Conservation (phyloP, 116 monocot genomes). For the Dioscorea cayenensis region DNA sequence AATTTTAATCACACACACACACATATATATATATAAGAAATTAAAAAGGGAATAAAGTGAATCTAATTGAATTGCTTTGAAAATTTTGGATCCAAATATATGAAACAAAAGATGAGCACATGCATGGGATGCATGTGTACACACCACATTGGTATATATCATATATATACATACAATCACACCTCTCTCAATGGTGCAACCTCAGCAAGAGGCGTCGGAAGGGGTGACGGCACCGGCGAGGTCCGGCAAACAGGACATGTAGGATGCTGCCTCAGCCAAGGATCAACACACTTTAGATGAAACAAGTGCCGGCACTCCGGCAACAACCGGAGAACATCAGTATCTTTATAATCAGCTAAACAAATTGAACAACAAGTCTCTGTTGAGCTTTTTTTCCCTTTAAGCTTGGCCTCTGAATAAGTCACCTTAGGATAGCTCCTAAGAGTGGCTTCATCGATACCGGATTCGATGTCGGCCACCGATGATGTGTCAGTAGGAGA, state of each 20-base stretch:
- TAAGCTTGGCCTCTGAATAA: slow-evolving; percentile 32
- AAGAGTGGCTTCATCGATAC: slow-evolving; percentile 61
- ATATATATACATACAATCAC: neutral
- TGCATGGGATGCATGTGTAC: no score
- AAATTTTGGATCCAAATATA: no score
- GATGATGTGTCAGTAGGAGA: no score
- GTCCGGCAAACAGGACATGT: slow-evolving; percentile 84
- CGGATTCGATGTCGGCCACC: slow-evolving; percentile 16
- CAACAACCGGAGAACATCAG: slow-evolving; percentile 47
- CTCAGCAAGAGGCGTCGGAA: slow-evolving; percentile 47
- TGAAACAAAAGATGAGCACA: no score
- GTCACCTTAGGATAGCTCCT: slow-evolving; percentile 46
- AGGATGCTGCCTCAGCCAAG: slow-evolving; percentile 58
- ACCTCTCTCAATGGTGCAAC: slow-evolving; percentile 26
- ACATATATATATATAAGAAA: no score
- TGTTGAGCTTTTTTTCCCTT: slow-evolving; percentile 2
- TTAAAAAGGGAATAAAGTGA: no score
- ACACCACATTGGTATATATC: no score
- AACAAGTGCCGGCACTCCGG: slow-evolving; percentile 73
- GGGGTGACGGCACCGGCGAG: slow-evolving; percentile 46
- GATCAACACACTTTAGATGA: slow-evolving; percentile 52
- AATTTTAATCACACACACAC: no score
- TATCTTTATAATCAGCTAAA: slow-evolving; percentile 52
- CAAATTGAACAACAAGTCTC: slow-evolving; percentile 63
- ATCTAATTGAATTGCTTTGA: no score